phyloP scores from a whole-genome alignment of 2,329 filamentous ascomycete species.

The Phialophora macrospora region DNA sequence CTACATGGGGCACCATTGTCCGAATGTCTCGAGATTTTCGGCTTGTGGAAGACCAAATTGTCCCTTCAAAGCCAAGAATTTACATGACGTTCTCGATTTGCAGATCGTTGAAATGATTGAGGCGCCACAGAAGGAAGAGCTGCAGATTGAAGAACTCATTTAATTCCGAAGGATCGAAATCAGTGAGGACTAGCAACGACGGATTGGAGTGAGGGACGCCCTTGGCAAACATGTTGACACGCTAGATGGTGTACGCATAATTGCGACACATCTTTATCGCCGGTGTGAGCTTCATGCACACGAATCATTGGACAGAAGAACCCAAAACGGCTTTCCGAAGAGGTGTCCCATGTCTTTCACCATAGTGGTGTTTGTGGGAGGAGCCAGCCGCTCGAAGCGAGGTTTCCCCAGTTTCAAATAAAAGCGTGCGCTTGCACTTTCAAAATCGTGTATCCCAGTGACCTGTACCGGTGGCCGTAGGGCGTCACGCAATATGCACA shows the following conservation, averaged over 20 bases:
- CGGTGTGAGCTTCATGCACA: neutral
- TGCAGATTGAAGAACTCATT: neutral
- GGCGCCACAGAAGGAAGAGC: conserved; percentile 10
- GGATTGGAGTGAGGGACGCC: conserved; percentile 2
- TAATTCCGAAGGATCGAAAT: neutral
- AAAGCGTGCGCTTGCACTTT: neutral
- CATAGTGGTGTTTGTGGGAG: neutral
- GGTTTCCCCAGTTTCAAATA: neutral
- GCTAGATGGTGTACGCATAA: neutral
- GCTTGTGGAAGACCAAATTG: conserved; percentile 25
- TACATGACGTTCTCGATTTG: conserved; percentile 27
- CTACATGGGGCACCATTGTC: conserved; percentile 50
- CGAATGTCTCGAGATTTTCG: conserved; percentile 26
- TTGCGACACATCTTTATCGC: neutral
- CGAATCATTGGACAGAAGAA: neutral
- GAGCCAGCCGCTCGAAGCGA: conserved; percentile 1
- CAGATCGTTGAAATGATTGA: conserved; percentile 26
- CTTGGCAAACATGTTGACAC: conserved; percentile 9
- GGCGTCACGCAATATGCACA: neutral
- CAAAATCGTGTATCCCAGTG: neutral
- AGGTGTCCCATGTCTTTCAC: neutral
- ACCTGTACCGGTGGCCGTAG: neutral
- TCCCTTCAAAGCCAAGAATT: conserved; percentile 19
- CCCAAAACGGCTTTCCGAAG: neutral
- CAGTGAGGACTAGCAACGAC: neutral